A percentile compares a stretch with the other conserved stretches of the same genome.
Evolutionary conservation across 2,329 filamentous ascomycete genomes (phyloP).

Genomic region (Madurella fahalii): DNA sequence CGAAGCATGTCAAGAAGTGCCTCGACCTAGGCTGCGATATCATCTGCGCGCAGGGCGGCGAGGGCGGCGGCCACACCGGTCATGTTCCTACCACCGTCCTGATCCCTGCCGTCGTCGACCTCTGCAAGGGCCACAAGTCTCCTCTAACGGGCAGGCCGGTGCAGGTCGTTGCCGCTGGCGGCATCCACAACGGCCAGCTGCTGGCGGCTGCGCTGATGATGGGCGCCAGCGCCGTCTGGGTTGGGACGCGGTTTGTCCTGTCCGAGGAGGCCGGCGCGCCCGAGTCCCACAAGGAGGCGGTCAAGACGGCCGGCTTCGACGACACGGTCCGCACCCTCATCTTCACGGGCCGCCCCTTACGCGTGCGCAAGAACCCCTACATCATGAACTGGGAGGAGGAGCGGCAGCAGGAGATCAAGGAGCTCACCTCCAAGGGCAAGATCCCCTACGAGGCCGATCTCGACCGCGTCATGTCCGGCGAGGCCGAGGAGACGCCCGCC

Average conservation of each 20-base stretch:
- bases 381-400: slow-evolving; percentile 96
- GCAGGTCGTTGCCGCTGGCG: slow-evolving; percentile 88
- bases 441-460: slow-evolving; percentile 94
- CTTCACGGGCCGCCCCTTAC: slow-evolving; percentile 93
- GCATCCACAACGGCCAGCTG: slow-evolving; percentile 87
- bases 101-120: slow-evolving; percentile 85
- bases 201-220: slow-evolving; percentile 89
- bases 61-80: slow-evolving; percentile 94
- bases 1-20: slow-evolving; percentile 97
- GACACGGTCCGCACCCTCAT: slow-evolving; percentile 97
- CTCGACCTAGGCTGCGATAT: slow-evolving; percentile 88
- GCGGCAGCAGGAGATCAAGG: slow-evolving; percentile 83
- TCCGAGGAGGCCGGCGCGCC: slow-evolving; percentile 92
- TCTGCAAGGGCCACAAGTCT: slow-evolving; percentile 75
- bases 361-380: slow-evolving; percentile 90
- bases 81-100: slow-evolving; percentile 88
- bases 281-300: slow-evolving; percentile 90
- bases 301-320: slow-evolving; percentile 85
- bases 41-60: slow-evolving; percentile 97
- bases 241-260: slow-evolving; percentile 93
- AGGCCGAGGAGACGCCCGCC: slow-evolving; percentile 59
- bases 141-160: slow-evolving; percentile 84
- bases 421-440: slow-evolving; percentile 81
- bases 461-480: slow-evolving; percentile 67
- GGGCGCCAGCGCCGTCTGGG: slow-evolving; percentile 89